Conservation (phyloP, 2,329 filamentous ascomycete species). For the Aspergillus sp. region DNA sequence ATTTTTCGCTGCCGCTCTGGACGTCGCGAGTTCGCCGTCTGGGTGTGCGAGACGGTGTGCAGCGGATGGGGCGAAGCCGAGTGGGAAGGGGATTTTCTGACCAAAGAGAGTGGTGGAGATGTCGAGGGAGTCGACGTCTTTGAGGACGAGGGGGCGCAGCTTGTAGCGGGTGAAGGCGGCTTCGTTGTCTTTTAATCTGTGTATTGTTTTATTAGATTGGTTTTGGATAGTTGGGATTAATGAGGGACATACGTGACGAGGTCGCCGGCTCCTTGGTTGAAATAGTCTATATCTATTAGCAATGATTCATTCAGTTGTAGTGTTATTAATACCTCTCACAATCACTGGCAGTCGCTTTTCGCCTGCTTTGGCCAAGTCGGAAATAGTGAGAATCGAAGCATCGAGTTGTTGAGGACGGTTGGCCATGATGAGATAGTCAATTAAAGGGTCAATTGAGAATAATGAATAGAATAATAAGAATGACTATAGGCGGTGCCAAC, state of each 20-base stretch:
- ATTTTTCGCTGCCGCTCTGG: constrained; percentile 37
- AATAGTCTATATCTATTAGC: constrained; percentile 40
- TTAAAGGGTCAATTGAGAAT: too few species aligned
- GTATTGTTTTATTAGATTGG: background rate
- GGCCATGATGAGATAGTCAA: too few species aligned
- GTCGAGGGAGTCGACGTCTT: constrained; percentile 36
- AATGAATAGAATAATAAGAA: too few species aligned
- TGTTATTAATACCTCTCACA: too few species aligned
- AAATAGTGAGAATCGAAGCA: too few species aligned
- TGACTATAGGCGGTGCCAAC: too few species aligned
- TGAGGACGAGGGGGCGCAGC: constrained; percentile 39
- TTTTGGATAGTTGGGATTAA: background rate
- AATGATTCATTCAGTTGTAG: background rate
- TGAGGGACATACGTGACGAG: constrained; percentile 34
- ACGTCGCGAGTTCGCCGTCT: constrained; percentile 48
- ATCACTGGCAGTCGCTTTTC: too few species aligned
- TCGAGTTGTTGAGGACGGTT: too few species aligned
- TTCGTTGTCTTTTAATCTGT: constrained; percentile 45
- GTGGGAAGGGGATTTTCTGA: constrained; percentile 36
- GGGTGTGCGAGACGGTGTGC: constrained; percentile 49
- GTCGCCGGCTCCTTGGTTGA: constrained; percentile 52
- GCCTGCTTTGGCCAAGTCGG: too few species aligned
- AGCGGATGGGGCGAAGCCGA: constrained; percentile 50
- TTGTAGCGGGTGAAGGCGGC: constrained; percentile 46
- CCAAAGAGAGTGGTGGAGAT: constrained; percentile 41